Percentiles rank a stretch among this genome's conserved stretches.
These are phyloP conservation scores for Xerocomus amazonicus DNA, from an alignment of 1,284 basidiomycete genomes.

Conservation along the genomic window DNA sequence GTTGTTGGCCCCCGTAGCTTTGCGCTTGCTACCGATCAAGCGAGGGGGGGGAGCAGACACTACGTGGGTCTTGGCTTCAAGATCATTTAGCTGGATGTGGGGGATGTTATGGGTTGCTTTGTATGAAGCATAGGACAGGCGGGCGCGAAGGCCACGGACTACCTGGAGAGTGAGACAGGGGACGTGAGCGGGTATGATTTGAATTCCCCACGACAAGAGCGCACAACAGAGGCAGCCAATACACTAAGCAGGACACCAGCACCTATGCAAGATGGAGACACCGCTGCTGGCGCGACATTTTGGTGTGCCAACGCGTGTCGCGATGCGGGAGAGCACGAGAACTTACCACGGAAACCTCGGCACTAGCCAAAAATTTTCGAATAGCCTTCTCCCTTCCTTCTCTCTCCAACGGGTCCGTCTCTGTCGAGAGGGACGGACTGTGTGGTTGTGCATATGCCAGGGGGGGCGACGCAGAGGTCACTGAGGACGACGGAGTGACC, in stretches of 20 bases:
- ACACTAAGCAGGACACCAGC: neutral
- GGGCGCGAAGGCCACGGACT: constrained; percentile 69
- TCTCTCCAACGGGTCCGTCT: constrained; percentile 40
- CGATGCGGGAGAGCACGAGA: constrained; percentile 21
- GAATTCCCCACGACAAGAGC: constrained; percentile 8
- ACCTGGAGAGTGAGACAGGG: constrained; percentile 51
- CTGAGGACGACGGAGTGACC: constrained; percentile 72
- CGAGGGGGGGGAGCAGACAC: constrained; percentile 43
- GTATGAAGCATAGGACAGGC: constrained; percentile 75
- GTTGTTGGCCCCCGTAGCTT: constrained; percentile 40
- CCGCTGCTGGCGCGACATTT: constrained; percentile 13
- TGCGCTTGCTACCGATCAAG: constrained; percentile 56
- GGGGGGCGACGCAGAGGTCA: constrained; percentile 73
- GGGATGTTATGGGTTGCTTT: constrained; percentile 72
- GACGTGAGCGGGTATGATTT: constrained; percentile 32
- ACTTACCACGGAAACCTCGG: constrained; percentile 73
- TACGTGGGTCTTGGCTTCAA: constrained; percentile 56
- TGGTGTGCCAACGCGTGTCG: constrained; percentile 45
- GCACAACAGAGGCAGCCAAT: neutral
- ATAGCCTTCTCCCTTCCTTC: constrained; percentile 62
- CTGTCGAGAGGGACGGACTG: constrained; percentile 40
- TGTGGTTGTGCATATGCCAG: constrained; percentile 52
- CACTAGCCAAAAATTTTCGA: constrained; percentile 68
- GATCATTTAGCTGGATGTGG: constrained; percentile 59
- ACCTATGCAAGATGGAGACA: neutral